Evolutionary conservation across 2,329 filamentous ascomycete species (phyloP), one percentile per base, ranked within the genome.

Genomic region (Phaeoacremonium minimum): DNA sequence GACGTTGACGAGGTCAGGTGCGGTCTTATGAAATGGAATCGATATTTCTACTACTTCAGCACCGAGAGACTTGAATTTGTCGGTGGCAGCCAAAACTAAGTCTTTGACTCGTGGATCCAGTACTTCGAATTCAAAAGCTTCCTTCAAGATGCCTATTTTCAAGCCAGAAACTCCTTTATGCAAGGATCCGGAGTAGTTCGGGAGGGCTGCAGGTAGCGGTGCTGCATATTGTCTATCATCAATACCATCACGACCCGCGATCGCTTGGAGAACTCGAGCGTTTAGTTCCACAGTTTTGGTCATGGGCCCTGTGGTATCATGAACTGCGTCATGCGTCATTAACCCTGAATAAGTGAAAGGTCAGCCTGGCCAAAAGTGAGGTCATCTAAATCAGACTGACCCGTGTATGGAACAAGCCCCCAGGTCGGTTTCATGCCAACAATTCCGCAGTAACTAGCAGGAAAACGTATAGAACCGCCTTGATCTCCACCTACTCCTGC

Each of bases 11-110:
- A 75, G 64, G 0, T 63, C 51, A 0, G 69, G 62, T 0, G 67
- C 72, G 6, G 65, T 48, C 4, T 57, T 46, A 44, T 77, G 73
- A 44, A 72, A 56, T 0, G 71, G 69, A 4, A 75, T 53, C 1
- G 64, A 69, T 2, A 74, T 45, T 7, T 71, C 62, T 4, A 57
- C 42, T 5, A 75, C 65, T 7, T 52, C 47, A 3, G 69, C 69
- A 2, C 70, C 69, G 7, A 63, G 55, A 8, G 57, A 49, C 18
- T 45, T 38, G 45, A 73, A 64, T 28, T 43, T 56, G 12, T 51
- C 40, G 2, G 45, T 49, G 8, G 66, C 66, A 5, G 61, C 55
- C 6, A 53, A 42, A 15, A 71, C 59, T 2, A 48, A 51, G 14
- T 58, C 48, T 15, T 55, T 46, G 1, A 75, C 64, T n/a, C 63